Percentiles rank a stretch among this genome's conserved stretches.
These are phyloP conservation scores for Bretschneidera sinensis DNA, from an alignment of 345 rosid species.

Conservation along the genomic window DNA sequence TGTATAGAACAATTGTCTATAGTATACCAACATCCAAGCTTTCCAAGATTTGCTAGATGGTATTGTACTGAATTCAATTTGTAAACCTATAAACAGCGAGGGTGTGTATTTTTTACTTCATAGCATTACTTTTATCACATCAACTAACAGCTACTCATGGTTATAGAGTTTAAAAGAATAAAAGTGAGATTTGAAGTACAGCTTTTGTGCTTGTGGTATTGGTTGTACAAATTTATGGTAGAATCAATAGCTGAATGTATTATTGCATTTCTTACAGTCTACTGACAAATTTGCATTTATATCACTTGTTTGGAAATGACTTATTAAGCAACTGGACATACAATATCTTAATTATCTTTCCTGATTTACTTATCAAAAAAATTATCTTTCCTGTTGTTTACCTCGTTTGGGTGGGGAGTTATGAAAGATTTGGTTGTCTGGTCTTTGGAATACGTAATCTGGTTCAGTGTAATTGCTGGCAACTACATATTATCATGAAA, in stretches of 20 bases:
- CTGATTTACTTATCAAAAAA: background rate
- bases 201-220: too few relatives aligned
- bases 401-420: too few relatives aligned
- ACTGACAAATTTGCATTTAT: too few relatives aligned
- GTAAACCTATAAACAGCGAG: constrained; percentile 4
- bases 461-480: background rate
- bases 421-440: background rate
- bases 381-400: too few relatives aligned
- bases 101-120: too few relatives aligned
- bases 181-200: background rate
- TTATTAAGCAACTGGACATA: background rate
- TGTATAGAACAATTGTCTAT: constrained; percentile 26
- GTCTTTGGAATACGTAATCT: background rate
- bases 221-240: background rate
- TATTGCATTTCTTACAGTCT: background rate
- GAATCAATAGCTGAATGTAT: background rate
- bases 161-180: background rate
- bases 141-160: too few relatives aligned
- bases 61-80: constrained; percentile 5
- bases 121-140: too few relatives aligned
- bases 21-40: background rate
- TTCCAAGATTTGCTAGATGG: background rate
- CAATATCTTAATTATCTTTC: too few relatives aligned
- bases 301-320: background rate
- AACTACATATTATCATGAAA: too few relatives aligned